Percentiles rank a stretch among this genome's conserved stretches.
These are phyloP conservation scores for Malus hybrid DNA, from an alignment of 331 rosid genomes.

Conservation along the genomic window DNA sequence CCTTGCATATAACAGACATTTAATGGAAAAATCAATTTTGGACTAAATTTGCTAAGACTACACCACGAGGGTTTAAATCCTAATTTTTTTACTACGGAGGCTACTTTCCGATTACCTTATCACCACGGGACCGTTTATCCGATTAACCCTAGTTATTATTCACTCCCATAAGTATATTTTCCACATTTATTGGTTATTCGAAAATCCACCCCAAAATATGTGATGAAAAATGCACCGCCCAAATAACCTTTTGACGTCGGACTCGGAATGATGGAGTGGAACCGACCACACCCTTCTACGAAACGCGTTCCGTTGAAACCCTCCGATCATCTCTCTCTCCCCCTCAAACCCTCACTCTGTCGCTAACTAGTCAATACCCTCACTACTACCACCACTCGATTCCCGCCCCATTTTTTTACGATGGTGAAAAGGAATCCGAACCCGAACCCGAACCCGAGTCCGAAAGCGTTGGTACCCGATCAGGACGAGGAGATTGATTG, in stretches of 20 bases:
- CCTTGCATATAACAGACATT: too few relatives aligned
- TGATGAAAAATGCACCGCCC: background rate
- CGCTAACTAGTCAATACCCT: background rate
- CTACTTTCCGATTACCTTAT: too few relatives aligned
- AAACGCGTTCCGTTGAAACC: background rate
- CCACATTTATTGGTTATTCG: too few relatives aligned
- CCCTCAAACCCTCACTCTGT: background rate
- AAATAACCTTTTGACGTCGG: background rate
- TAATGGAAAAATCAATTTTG: too few relatives aligned
- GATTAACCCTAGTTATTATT: too few relatives aligned
- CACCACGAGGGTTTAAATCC: too few relatives aligned
- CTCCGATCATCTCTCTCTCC: background rate
- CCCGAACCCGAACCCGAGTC: background rate
- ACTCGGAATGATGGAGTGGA: background rate
- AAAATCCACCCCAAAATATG: background rate
- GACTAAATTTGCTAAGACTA: too few relatives aligned
- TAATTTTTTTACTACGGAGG: too few relatives aligned
- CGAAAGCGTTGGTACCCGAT: background rate
- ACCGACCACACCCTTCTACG: background rate
- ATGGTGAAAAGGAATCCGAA: slow-evolving; percentile 23
- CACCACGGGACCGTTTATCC: too few relatives aligned
- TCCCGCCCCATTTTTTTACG: background rate
- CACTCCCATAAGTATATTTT: too few relatives aligned
- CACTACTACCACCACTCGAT: background rate
- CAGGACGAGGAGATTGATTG: slow-evolving; percentile 20